phyloP scores from a whole-genome alignment of 2,329 filamentous ascomycete genomes.

The Amauroascus verrucosus region DNA sequence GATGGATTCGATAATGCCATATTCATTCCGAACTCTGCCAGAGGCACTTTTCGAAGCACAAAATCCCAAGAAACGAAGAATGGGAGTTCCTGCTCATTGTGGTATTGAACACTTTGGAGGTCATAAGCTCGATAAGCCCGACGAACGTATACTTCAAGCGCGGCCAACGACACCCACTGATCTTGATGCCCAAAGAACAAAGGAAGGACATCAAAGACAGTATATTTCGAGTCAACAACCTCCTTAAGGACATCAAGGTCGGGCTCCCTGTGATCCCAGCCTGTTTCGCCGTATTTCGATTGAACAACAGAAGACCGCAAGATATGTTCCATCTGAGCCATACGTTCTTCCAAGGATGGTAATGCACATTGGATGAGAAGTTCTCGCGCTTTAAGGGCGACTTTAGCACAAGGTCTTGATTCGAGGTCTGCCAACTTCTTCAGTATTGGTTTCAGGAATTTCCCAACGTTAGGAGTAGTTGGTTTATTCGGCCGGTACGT shows the following conservation, averaged over 20 bases:
- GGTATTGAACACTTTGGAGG: conserved; percentile 79
- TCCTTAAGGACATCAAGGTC: conserved; percentile 88
- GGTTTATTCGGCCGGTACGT: conserved; percentile 94
- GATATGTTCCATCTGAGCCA: conserved; percentile 96
- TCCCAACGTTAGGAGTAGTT: conserved; percentile 74
- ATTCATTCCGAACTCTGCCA: conserved; percentile 78
- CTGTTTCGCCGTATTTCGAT: conserved; percentile 93
- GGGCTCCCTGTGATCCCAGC: conserved; percentile 91
- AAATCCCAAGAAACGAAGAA: conserved; percentile 93
- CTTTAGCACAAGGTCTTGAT: conserved; percentile 78
- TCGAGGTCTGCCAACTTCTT: conserved; percentile 85
- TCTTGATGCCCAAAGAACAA: conserved; percentile 93
- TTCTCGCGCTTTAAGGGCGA: conserved; percentile 92
- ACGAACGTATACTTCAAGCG: conserved; percentile 91
- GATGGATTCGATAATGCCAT: conserved; percentile 66
- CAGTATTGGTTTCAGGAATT: conserved; percentile 72
- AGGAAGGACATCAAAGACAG: conserved; percentile 89
- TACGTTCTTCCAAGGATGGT: conserved; percentile 89
- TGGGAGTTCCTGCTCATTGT: conserved; percentile 59
- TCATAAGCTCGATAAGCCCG: conserved; percentile 95
- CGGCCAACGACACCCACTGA: conserved; percentile 85
- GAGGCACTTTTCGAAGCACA: conserved; percentile 80
- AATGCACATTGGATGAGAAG: conserved; percentile 94
- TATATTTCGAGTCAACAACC: conserved; percentile 97
- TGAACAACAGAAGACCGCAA: conserved; percentile 89